These are phyloP conservation scores for Mycosphaerella arachidis DNA, from an alignment of 2,329 filamentous ascomycete species.

Conservation along the genomic window DNA sequence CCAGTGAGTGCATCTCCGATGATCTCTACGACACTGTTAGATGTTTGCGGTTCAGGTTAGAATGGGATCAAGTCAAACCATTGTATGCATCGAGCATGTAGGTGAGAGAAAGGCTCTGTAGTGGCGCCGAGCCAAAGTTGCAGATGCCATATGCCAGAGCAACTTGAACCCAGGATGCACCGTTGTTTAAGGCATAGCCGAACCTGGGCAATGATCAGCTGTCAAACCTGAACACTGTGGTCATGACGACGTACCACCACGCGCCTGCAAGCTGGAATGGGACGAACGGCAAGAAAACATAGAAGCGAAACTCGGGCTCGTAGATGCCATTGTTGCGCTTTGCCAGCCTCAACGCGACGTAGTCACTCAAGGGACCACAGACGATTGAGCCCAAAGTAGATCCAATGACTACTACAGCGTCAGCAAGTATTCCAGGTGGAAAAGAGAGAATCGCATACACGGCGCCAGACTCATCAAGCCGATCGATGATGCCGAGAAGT, in stretches of 20 bases:
- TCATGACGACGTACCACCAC: constrained; percentile 28
- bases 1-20: constrained; percentile 46
- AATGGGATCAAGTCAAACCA: constrained; percentile 26
- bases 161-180: constrained; percentile 26
- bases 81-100: constrained; percentile 40
- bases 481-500: constrained; percentile 47
- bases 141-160: constrained; percentile 38
- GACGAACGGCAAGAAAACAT: constrained; percentile 31
- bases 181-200: constrained; percentile 31
- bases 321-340: constrained; percentile 34
- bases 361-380: constrained; percentile 46
- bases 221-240: neutral
- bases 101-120: constrained; percentile 35
- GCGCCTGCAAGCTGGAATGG: constrained; percentile 32
- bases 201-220: constrained; percentile 23
- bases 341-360: constrained; percentile 32
- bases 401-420: constrained; percentile 35
- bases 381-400: constrained; percentile 45
- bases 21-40: constrained; percentile 34
- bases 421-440: neutral
- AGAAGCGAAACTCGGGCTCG: constrained; percentile 35
- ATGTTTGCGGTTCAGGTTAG: neutral
- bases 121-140: constrained; percentile 35
- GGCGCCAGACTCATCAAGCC: constrained; percentile 51
- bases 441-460: constrained; percentile 27